Base-by-base conservation (phyloP, 148 eudicot species). In the Fagopyrum tataricum region DNA sequence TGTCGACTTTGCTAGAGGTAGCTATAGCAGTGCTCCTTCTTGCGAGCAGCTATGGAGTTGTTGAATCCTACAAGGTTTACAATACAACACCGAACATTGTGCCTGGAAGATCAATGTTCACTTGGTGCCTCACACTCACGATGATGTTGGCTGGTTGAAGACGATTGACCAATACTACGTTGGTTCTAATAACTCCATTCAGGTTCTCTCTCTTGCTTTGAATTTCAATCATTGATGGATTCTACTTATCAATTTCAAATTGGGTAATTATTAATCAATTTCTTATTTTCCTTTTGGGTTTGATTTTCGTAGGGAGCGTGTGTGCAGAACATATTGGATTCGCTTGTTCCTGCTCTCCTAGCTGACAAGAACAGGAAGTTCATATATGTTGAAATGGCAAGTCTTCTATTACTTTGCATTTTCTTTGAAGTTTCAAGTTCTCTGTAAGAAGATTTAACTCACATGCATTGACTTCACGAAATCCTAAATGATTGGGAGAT, bases 141-240 rank as follows among this genome's bases (percentile, higher is more conserved):
- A 93, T 47, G 98, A 93, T 77, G 98, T 91, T 44, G 98, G 98
- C 14, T 93, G 98, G 96, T 79, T 87, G 79, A 93, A 93, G 80
- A 93, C 98, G 58, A 84, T 93, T 78, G 98, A 93, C 78, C 98
- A 93, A 79, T 93, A 90, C 81, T 93, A 90, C 67, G 98, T 93
- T 68, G 98, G 98, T 18, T 88, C 96, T 46, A 93, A 93, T 56
- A 93, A 93, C 78, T 87, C 94, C 26, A 89, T 93, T 58, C 93
- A 89, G 91, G 98, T 93, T 5, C 44, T 2, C 31, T 26, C 23
- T 53, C 61, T 62, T 9, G 17, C 15, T 53, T 17, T 0, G 2
- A n/a, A 53, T 42, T 72, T 48, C 15, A 49, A 20, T 42, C 14
- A 4, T 43, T 23, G 9, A 0, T 61, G 17, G 6, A 58, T 73